A percentile compares a stretch with the other conserved stretches of the same genome.
Evolutionary conservation across 2,329 filamentous ascomycete genomes (phyloP).

Genomic region (Bipolaris victoriae): DNA sequence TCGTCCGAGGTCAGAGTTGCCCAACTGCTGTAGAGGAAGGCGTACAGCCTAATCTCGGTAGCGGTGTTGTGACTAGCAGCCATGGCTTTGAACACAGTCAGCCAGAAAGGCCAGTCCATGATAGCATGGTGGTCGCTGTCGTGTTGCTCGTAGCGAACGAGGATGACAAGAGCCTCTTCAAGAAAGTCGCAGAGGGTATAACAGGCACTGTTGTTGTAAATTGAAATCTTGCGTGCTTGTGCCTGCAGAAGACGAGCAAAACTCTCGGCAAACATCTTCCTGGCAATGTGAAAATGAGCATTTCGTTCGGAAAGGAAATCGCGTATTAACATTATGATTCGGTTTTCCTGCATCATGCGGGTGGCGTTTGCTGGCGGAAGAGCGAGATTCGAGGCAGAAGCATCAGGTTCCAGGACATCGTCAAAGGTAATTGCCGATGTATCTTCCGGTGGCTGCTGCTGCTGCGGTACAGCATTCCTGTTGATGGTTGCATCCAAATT

Average conservation of each 20-base stretch:
- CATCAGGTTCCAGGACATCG: conserved; percentile 70
- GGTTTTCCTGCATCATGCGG: conserved; percentile 86
- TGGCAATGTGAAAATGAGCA: conserved; percentile 59
- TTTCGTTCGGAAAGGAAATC: conserved; percentile 74
- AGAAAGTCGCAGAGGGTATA: conserved; percentile 92
- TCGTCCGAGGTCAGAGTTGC: conserved; percentile 70
- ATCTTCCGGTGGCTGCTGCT: conserved; percentile 38
- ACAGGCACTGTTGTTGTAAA: conserved; percentile 82
- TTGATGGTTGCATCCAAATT: conserved; percentile 85
- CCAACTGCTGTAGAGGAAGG: conserved; percentile 83
- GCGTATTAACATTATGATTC: conserved; percentile 79
- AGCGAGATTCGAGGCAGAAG: conserved; percentile 66
- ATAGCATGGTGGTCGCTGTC: conserved; percentile 54
- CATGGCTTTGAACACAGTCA: conserved; percentile 79
- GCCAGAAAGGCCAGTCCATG: conserved; percentile 84
- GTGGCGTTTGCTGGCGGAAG: conserved; percentile 72
- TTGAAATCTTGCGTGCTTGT: conserved; percentile 74
- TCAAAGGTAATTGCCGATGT: conserved; percentile 63
- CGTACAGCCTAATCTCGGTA: conserved; percentile 83
- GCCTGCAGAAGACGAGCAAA: conserved; percentile 77
- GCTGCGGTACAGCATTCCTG: conserved; percentile 62
- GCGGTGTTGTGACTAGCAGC: conserved; percentile 84
- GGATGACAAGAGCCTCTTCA: conserved; percentile 76
- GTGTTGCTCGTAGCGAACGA: conserved; percentile 65
- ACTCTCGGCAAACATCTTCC: conserved; percentile 75